Percentiles rank a stretch among this genome's conserved stretches.
Conservation (phyloP, 2,329 filamentous ascomycete species). For the Fusarium xyrophilum region DNA sequence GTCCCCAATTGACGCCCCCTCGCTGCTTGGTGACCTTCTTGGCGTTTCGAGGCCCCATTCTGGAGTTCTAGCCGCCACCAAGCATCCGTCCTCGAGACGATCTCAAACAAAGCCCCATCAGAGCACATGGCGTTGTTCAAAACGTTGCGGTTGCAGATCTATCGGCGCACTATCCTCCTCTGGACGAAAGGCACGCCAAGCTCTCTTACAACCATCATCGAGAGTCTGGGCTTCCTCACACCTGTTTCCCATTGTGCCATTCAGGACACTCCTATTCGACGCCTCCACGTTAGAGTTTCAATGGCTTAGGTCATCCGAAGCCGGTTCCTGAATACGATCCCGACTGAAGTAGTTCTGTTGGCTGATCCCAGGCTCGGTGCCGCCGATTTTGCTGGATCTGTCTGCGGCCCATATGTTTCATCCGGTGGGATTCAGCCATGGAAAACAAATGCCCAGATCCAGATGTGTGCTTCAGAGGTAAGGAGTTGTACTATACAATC, state of each 20-base stretch:
- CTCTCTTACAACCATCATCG: background rate
- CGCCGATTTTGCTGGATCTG: constrained; percentile 10
- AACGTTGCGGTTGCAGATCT: constrained; percentile 23
- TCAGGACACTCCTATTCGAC: constrained; percentile 8
- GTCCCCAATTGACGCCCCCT: constrained; percentile 4
- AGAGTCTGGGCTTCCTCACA: background rate
- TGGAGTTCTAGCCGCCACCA: constrained; percentile 16
- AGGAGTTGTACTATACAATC: constrained; percentile 10
- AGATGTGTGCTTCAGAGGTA: background rate
- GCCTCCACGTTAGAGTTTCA: constrained; percentile 18
- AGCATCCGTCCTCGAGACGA: background rate
- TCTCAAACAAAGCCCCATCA: constrained; percentile 18
- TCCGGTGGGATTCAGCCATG: background rate
- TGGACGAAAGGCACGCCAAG: constrained; percentile 1
- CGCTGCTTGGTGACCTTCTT: constrained; percentile 11
- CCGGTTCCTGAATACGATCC: constrained; percentile 12
- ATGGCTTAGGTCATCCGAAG: constrained; percentile 11
- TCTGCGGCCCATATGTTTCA: constrained; percentile 5
- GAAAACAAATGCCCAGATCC: background rate
- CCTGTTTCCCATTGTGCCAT: constrained; percentile 1
- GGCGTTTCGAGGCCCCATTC: constrained; percentile 28
- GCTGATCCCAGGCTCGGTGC: constrained; percentile 13
- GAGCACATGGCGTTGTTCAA: constrained; percentile 9
- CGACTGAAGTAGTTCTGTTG: constrained; percentile 3
- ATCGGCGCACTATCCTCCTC: constrained; percentile 19